Base-by-base conservation (phyloP, 2,329 filamentous ascomycete genomes). In the Cladosporium velox region DNA sequence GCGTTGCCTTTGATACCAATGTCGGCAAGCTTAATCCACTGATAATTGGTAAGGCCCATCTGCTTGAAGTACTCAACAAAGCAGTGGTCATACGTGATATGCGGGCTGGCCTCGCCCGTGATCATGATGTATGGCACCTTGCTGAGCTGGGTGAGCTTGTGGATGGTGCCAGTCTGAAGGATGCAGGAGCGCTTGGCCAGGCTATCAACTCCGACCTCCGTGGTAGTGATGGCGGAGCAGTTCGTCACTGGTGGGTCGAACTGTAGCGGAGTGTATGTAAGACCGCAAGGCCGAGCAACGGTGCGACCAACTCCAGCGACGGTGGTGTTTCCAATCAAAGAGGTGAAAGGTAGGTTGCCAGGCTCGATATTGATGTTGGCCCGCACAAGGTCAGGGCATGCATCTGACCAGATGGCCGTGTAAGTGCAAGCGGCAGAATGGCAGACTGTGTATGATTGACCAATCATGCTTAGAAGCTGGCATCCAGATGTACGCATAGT, bases 321-420 rank as follows among this genome's bases (percentile, higher is more conserved):
- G 5, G 66, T 67, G 47, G 54, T 64, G 52, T 71, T 72, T 49
- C 71, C 71, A 28, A 65, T 67, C 64, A 69, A 68, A 54, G 73
- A 69, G 44, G 70, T 59, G 69, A 83, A 86, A 0, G 84, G 85
- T 1, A 85, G 85, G 0, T 85, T 85, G 3, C 77, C 72, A 0
- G 85, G 86, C 70, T 88, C 86, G n/a, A 88, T 68, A 1, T 81
- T 78, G 2, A 88, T 74, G 26, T 87, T 79, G 1, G 76, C 81
- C 14, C 79, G 79, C 1, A 87, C 81, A 0, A 83, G 74, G 0
- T 80, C 70, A 0, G 86, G 85, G 3, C 79, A 73, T 1, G 76
- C 73, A 68, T 88, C 85, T 2, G 81, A 82, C 10, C 57, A 59
- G 21, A 59, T 44, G 24, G 57, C 57, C 21, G 57, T 47, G 24